These are phyloP conservation scores for Staphylotrichum longicolle DNA, from an alignment of 495 filamentous ascomycete species.

Conservation along the genomic window DNA sequence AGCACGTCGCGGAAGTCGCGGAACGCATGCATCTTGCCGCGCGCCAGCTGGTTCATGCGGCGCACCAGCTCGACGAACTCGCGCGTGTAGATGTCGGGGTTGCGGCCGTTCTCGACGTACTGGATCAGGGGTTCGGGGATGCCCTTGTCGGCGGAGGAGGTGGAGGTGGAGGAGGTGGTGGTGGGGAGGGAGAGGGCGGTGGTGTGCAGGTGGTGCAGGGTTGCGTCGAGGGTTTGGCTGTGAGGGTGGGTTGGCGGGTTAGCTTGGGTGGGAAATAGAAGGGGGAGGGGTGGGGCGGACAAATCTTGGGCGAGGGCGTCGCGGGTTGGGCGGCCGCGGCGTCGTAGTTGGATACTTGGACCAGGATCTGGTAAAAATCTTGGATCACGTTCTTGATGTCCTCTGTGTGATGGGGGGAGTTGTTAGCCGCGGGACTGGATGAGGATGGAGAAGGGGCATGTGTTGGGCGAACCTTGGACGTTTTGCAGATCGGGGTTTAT, in stretches of 20 bases:
- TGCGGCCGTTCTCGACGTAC: constrained; percentile 90
- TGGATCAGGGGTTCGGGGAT: constrained; percentile 88
- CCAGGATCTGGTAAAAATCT: constrained; percentile 78
- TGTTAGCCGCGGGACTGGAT: no score
- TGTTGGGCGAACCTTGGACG: constrained; percentile 42
- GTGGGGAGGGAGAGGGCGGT: constrained; percentile 60
- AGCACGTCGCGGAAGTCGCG: constrained; percentile 74
- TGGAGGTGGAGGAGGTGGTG: constrained; percentile 28
- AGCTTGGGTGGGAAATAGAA: neutral
- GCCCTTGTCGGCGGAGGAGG: constrained; percentile 37
- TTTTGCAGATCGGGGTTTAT: constrained; percentile 44
- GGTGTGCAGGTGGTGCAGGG: constrained; percentile 36
- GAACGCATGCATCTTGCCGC: constrained; percentile 83
- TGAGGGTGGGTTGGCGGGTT: neutral
- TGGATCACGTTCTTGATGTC: constrained; percentile 74
- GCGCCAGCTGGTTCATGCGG: constrained; percentile 76
- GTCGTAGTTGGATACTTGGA: constrained; percentile 70
- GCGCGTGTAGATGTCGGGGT: constrained; percentile 97
- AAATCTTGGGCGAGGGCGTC: constrained; percentile 47
- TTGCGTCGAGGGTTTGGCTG: constrained; percentile 31
- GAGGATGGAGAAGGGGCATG: neutral
- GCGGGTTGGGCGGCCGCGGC: constrained; percentile 54
- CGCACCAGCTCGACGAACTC: constrained; percentile 93
- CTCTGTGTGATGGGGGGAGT: constrained; percentile 36
- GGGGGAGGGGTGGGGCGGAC: constrained; percentile 16